A percentile compares a stretch with the other conserved stretches of the same genome.
Conservation (phyloP, 495 filamentous ascomycete species). For the Hapsidospora chrysogenum region DNA sequence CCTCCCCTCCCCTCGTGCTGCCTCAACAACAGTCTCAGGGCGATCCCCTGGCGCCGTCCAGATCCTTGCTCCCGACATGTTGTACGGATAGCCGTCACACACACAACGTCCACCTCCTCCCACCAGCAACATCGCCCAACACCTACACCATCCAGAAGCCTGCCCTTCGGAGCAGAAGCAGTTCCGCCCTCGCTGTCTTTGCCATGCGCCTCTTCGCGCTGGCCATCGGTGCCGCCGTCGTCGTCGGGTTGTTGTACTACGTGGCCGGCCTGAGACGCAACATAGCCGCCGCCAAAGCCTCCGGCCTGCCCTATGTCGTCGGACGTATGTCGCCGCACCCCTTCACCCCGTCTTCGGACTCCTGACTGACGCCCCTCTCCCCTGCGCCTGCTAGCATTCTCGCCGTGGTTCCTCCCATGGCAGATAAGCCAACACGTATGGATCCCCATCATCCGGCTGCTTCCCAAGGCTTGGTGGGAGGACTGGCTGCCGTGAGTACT, state of each 20-base stretch:
- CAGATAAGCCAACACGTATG: constrained; percentile 28
- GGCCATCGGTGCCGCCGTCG: neutral
- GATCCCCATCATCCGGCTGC: constrained; percentile 27
- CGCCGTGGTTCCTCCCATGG: constrained; percentile 28
- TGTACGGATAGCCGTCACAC: no score
- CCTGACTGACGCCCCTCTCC: constrained; percentile 1
- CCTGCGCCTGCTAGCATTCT: constrained; percentile 13
- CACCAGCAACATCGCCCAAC: no score
- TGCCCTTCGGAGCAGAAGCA: no score
- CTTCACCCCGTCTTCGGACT: neutral
- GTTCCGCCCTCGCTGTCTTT: no score
- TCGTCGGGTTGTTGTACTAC: neutral
- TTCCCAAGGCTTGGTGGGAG: constrained; percentile 28
- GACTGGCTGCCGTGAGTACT: constrained; percentile 26
- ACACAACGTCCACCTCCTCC: no score
- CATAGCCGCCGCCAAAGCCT: constrained; percentile 25
- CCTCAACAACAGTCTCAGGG: no score
- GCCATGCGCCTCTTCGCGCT: neutral
- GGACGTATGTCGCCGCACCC: constrained; percentile 21
- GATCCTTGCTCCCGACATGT: no score
- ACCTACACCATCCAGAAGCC: no score
- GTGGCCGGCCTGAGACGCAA: constrained; percentile 13
- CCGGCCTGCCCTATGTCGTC: constrained; percentile 25
- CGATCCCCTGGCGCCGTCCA: no score
- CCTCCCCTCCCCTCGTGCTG: no score